Base-by-base conservation (phyloP, 495 filamentous ascomycete genomes). In the Alectoria sarmentosa region DNA sequence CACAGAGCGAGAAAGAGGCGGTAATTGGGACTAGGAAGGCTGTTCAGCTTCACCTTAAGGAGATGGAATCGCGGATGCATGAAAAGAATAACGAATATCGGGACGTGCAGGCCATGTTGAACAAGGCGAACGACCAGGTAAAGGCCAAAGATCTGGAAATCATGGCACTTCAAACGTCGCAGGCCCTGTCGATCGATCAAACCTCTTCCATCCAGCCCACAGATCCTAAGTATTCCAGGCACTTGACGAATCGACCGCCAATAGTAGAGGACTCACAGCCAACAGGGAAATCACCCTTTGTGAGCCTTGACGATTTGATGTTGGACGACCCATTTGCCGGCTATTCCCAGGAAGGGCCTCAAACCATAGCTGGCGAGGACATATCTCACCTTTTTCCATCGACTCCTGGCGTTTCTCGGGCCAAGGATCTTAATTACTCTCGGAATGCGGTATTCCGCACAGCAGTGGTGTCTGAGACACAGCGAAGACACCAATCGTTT, bases 311-410 rank as follows among this genome's bases (percentile, higher is more conserved):
- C 17, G 52, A 55, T 6, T 21, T 55, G 10, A 55, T 55, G 14
- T 30, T 55, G 30, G 52, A 55, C 0, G 30, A 55, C 30, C 52
- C 52, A 21, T 55, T 55, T 30, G 28, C 52, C 30, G 15, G 15
- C 15, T 55, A 55, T 34, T 28, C 52, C 21, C 52, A 36, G 17
- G 61, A 57, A 63, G 61, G 42, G 3, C 36, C 61, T 34, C 61
- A 63, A 37, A 32, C 36, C 42, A 34, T n/a, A 52, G 49, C 28
- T 42, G 14, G 21, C 32, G 37, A 30, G 15, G 30, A 55, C 32
- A 37, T 10, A 62, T 52, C 36, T 39, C 61, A 36, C 49, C 38
- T 55, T 19, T 55, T 55, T 17, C 52, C 52, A 21, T 55, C 52
- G 6, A 55, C 52, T 34, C 52, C 52, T 32, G 52, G 52, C 5